phyloP scores from a whole-genome alignment of 2,329 filamentous ascomycete species.

The Fusarium vanettenii region DNA sequence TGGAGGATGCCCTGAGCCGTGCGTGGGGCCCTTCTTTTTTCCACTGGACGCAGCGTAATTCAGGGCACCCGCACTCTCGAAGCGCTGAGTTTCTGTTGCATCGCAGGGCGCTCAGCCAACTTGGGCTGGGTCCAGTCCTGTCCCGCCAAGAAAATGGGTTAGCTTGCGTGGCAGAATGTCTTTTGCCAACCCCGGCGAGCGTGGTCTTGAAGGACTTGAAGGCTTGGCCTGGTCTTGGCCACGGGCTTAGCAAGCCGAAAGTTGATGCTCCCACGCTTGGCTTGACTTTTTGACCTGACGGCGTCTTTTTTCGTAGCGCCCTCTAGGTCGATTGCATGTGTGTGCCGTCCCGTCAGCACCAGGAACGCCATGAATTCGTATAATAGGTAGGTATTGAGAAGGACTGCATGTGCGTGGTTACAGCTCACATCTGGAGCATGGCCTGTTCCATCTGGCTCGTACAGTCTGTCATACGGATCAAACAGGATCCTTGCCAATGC shows the following conservation, averaged over 20 bases:
- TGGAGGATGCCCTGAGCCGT: slow-evolving; percentile 3
- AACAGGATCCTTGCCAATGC: slow-evolving; percentile 13
- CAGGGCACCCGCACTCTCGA: slow-evolving; percentile 13
- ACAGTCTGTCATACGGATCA: neutral
- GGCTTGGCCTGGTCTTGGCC: slow-evolving; percentile 32
- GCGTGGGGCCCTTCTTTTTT: slow-evolving; percentile 1
- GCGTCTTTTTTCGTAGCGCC: slow-evolving; percentile 8
- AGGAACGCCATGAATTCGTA: neutral
- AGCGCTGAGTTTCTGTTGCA: slow-evolving; percentile 7
- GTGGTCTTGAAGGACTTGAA: neutral
- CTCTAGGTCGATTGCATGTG: neutral
- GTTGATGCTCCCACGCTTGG: slow-evolving; percentile 5
- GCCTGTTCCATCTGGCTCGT: neutral
- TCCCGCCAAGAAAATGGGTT: neutral
- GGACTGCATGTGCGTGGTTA: neutral
- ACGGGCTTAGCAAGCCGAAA: slow-evolving; percentile 28
- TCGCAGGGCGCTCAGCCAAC: neutral
- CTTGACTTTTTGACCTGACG: slow-evolving; percentile 2
- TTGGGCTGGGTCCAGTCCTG: neutral
- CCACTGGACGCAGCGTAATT: slow-evolving; percentile 30
- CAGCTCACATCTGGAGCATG: neutral
- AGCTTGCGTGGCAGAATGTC: slow-evolving; percentile 30
- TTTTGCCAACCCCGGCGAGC: slow-evolving; percentile 3
- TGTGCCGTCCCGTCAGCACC: neutral
- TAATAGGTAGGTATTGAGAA: neutral